Evolutionary conservation across 2,329 filamentous ascomycete species (phyloP).

Genomic region (Colletotrichum sp.): DNA sequence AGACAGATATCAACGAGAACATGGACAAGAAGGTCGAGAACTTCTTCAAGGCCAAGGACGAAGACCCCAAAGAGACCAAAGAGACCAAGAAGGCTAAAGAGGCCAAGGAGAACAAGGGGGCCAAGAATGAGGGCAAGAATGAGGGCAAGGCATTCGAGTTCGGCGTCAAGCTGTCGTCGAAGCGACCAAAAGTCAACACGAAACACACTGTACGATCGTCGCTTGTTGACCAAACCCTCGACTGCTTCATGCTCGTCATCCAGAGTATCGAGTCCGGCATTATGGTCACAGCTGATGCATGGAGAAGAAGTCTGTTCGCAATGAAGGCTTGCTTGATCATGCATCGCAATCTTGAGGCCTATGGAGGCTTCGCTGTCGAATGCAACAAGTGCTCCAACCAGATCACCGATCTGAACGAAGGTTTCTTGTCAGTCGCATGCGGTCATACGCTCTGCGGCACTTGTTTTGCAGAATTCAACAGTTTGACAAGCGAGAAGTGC

Average conservation of each 20-base stretch:
- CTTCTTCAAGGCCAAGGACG: neutral
- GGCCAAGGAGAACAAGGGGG: too few species aligned
- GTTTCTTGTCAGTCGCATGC: neutral
- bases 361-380: neutral
- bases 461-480: neutral
- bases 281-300: neutral
- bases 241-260: constrained; percentile 22
- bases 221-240: constrained; percentile 23
- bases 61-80: neutral
- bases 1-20: neutral
- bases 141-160: constrained; percentile 22
- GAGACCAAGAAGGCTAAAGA: neutral
- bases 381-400: neutral
- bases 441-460: neutral
- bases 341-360: neutral
- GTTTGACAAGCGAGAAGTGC: neutral
- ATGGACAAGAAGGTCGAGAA: neutral
- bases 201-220: neutral
- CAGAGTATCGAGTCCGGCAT: constrained; percentile 21
- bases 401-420: neutral
- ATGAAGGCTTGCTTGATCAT: neutral
- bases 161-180: constrained; percentile 16
- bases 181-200: neutral
- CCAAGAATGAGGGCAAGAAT: neutral
- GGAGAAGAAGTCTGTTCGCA: neutral